Base-by-base conservation (phyloP, 2,329 filamentous ascomycete genomes). In the Fusarium xyrophilum region DNA sequence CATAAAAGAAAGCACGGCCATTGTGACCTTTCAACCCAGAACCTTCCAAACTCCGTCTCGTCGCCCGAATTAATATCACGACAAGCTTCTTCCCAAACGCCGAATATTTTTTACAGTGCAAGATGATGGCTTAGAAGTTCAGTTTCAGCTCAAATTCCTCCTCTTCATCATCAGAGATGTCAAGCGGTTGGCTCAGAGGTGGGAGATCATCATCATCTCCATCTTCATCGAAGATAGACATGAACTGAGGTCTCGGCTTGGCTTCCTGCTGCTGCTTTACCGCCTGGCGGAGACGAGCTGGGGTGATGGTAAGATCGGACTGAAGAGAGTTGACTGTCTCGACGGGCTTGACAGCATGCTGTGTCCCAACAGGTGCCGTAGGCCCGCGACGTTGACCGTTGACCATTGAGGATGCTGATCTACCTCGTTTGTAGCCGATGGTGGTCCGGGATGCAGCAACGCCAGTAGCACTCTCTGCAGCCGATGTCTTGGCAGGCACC, bases 401-500 rank as follows among this genome's bases (percentile, higher is more conserved):
- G 32, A 86, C 74, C 42, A 84, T 77, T 1, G 83, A 82, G 3
- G 82, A 84, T 7, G 84, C 82, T 7, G 82, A 82, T 35, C 92
- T 87, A 35, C 94, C 93, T 77, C 91, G 93, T 58, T 87, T 92
- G 76, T 97, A 97, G 19, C 94, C 94, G 42, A 97, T 85, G 0
- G 93, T 97, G 57, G 88, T 94, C 67, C 89, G 88, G 3, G 93
- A 97, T 9, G 88, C 89, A 9, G 86, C 87, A 25, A 87, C 84
- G 2, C 91, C 89, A 14, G 86, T 83, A 12, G 84, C 84, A 67
- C 88, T 86, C 47, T 88, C 86, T 70, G 86, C 83, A 13, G 83
- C 83, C 2, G 83, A 79, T 48, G 79, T 76, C 63, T 85, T 85
- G 11, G 82, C 79, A 5, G 83, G 79, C 8, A 79, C 71, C 9